phyloP scores from a whole-genome alignment of 192 early-diverging fungal genomes.

The Rhizophagus clarus region DNA sequence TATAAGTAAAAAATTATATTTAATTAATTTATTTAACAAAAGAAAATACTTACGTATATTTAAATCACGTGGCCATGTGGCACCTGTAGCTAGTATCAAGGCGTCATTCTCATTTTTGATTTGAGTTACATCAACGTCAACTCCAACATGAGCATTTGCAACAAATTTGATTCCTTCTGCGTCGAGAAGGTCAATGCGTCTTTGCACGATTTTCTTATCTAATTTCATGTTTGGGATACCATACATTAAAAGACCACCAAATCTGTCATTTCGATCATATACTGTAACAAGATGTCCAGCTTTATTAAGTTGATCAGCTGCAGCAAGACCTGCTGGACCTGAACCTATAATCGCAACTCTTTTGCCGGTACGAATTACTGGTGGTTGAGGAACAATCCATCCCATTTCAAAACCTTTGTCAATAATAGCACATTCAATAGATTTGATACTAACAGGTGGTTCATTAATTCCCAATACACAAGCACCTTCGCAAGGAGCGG shows the following conservation, averaged over 20 bases:
- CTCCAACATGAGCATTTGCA: conserved; percentile 87
- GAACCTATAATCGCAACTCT: conserved; percentile 90
- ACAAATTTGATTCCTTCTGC: conserved; percentile 95
- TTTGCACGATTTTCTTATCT: conserved; percentile 93
- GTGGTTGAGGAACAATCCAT: conserved; percentile 92
- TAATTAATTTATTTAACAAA: too few relatives aligned
- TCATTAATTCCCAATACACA: conserved; percentile 96
- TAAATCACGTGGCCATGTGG: conserved; percentile 97
- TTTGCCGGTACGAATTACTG: conserved; percentile 77
- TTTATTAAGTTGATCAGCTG: conserved; percentile 97
- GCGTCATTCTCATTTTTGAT: conserved; percentile 77
- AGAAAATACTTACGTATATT: conserved; percentile 55
- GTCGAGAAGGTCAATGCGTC: conserved; percentile 90
- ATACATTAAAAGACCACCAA: conserved; percentile 96
- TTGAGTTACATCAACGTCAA: conserved; percentile 68
- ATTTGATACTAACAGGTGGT: conserved; percentile 93
- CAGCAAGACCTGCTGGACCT: conserved; percentile 93
- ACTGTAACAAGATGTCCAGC: conserved; percentile 95
- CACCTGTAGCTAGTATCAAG: conserved; percentile 87
- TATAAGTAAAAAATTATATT: neutral
- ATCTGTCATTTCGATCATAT: conserved; percentile 95
- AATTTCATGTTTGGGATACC: conserved; percentile 99
- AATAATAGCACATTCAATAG: conserved; percentile 97
- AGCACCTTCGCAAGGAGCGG: conserved; percentile 96
- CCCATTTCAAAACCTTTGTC: conserved; percentile 96